phyloP scores from a whole-genome alignment of 495 filamentous ascomycete species.

The Parathielavia hyrcaniae region DNA sequence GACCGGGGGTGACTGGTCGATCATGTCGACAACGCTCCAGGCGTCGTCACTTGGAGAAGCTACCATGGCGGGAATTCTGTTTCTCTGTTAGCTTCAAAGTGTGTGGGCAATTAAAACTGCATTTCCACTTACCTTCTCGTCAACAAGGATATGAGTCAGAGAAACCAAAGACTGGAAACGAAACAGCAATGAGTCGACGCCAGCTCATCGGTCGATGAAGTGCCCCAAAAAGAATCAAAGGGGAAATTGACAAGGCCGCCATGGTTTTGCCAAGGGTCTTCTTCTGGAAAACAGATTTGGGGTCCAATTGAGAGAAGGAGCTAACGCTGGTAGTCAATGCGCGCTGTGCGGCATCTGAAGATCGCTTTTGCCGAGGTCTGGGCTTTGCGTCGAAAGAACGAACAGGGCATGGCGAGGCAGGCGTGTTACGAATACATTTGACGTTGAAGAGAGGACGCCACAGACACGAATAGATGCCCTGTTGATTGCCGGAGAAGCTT shows the following conservation, averaged over 20 bases:
- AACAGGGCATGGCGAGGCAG: too few relatives aligned
- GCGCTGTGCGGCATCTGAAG: background rate
- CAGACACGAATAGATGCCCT: too few relatives aligned
- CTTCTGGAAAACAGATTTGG: background rate
- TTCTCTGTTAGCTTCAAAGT: background rate
- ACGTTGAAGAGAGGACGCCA: too few relatives aligned
- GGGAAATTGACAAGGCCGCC: background rate
- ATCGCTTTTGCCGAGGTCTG: background rate
- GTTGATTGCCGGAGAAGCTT: too few relatives aligned
- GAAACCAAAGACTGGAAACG: background rate
- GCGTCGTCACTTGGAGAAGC: conserved; percentile 9
- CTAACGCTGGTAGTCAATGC: too few relatives aligned
- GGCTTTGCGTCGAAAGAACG: background rate
- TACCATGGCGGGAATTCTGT: conserved; percentile 13
- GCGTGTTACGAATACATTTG: too few relatives aligned
- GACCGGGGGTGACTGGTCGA: conserved; percentile 33
- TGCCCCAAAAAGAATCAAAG: background rate
- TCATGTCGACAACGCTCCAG: conserved; percentile 21
- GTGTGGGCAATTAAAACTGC: too few relatives aligned
- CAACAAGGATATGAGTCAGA: background rate
- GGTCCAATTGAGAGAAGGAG: background rate
- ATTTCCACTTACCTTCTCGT: background rate
- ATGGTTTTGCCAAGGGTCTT: background rate
- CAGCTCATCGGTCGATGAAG: background rate
- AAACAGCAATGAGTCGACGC: background rate